phyloP scores from a whole-genome alignment of 345 rosid genomes.

The Physaria fendleri region DNA sequence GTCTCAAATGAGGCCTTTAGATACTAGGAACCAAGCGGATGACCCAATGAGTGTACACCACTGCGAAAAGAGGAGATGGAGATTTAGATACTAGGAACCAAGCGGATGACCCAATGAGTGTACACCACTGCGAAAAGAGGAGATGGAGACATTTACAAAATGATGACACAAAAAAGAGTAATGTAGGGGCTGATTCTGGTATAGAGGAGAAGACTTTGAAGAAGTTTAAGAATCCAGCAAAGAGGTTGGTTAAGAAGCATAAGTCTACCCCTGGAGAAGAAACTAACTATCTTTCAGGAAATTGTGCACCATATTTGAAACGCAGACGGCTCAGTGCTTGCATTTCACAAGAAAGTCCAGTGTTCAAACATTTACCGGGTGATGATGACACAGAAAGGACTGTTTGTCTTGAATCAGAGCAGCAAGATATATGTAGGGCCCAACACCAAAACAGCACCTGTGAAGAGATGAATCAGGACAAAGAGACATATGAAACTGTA shows the following conservation, averaged over 20 bases:
- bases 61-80: slow-evolving; percentile 41
- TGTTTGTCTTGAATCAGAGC: slow-evolving; percentile 25
- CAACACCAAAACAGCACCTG: slow-evolving; percentile 6
- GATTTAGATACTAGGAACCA: too few species aligned
- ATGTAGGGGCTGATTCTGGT: slow-evolving; percentile 17
- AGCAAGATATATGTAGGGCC: slow-evolving; percentile 15
- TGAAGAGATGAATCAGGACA: slow-evolving; percentile 18
- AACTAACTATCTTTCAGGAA: slow-evolving; percentile 25
- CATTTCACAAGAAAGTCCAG: slow-evolving; percentile 25
- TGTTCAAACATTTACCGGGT: slow-evolving; percentile 9
- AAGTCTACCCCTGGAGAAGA: slow-evolving; percentile 40
- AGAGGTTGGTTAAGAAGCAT: slow-evolving; percentile 38
- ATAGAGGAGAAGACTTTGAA: slow-evolving; percentile 27
- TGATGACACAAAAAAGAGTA: slow-evolving; percentile 6
- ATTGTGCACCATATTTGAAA: slow-evolving; percentile 40
- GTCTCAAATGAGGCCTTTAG: slow-evolving; percentile 14
- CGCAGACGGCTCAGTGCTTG: slow-evolving; percentile 51
- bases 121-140: slow-evolving; percentile 35
- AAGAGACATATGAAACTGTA: slow-evolving; percentile 22
- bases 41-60: slow-evolving; percentile 24
- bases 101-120: slow-evolving; percentile 34
- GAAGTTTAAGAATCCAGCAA: slow-evolving; percentile 29
- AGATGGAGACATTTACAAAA: slow-evolving; percentile 39
- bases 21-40: slow-evolving; percentile 28
- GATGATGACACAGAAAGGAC: not conserved